These are phyloP conservation scores for Stagonosporopsis tanaceti DNA, from an alignment of 2,329 filamentous ascomycete genomes.

Conservation along the genomic window DNA sequence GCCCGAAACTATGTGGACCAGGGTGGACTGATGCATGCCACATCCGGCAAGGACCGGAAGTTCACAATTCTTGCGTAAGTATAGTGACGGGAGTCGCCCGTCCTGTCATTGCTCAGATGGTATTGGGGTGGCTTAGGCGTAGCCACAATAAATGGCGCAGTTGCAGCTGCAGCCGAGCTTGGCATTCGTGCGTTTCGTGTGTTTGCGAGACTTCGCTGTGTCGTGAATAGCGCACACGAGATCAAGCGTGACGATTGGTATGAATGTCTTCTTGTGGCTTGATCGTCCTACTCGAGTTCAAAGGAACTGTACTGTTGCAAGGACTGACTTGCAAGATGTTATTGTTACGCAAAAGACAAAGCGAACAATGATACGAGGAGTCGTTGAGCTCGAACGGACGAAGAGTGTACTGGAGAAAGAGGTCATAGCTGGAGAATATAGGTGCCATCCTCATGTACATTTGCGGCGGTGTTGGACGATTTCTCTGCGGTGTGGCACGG, in stretches of 20 bases:
- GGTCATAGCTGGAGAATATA: not conserved
- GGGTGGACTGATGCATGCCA: constrained; percentile 14
- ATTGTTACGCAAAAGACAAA: not conserved
- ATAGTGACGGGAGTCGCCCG: constrained; percentile 4
- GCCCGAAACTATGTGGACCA: constrained; percentile 16
- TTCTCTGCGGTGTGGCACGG: not conserved
- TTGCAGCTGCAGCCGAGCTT: constrained; percentile 13
- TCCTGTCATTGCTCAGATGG: constrained; percentile 9
- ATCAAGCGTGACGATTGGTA: constrained; percentile 11
- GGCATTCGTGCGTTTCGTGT: constrained; percentile 9
- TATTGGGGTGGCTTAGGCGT: constrained; percentile 18
- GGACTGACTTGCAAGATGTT: not conserved
- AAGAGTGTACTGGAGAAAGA: not conserved
- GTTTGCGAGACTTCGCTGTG: not conserved
- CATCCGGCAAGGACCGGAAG: constrained; percentile 9
- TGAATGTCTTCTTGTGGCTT: not conserved
- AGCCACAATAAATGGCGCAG: constrained; percentile 24
- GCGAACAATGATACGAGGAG: not conserved
- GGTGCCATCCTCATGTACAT: not conserved
- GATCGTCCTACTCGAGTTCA: not conserved
- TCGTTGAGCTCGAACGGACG: not conserved
- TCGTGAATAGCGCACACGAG: constrained; percentile 14
- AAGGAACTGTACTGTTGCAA: not conserved
- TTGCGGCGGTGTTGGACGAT: not conserved
- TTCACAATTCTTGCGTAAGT: constrained; percentile 18